Evolutionary conservation across 768 basidiomycete species (phyloP), one percentile per base, ranked within the genome.

Genomic region (Obba rivulosa): DNA sequence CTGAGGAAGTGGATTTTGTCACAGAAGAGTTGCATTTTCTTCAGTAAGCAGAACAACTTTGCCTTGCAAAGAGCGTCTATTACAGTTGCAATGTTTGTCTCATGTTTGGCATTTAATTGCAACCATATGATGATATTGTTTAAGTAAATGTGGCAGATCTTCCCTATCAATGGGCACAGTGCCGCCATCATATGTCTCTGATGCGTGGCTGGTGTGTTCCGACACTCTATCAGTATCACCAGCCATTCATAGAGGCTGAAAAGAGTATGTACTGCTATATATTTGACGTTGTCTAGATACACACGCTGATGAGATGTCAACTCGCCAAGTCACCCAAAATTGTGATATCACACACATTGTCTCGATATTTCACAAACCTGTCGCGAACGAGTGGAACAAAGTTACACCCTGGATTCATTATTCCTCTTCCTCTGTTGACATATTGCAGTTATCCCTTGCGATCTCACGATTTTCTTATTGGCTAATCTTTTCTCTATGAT

Each of bases 71-170:
- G 49, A 0, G 57, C 52, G 0, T 34, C 5, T 14, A 67, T 11
- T 8, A 67, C 45, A 14, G 41, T 44, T 2, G 21, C 10, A 8
- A 66, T 50, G 38, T 66, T 45, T 5, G 34, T 9, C 5, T 43
- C 20, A 45, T 67, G 66, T 14, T 62, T 64, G 8, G 56, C 67
- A 0, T 68, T 16, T 0, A 57, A 50, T 0, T 70, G 9, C 0
- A 72, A 77, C 68, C 69, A 76, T 21, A 76, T 72, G 13, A 77
- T 58, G 36, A 76, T 71, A 43, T 76, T 66, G 46, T 77, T 71
- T 0, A 76, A 57, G 49, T 77, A 76, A 0, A 73, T 63, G 46
- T 76, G 69, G 43, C 71, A 71, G 39, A 75, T 66, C 1, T 58
- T 57, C 0, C 75, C 72, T 22, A 79, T 64, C 10, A 57, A 56